These are phyloP conservation scores for Teunomyces atbi DNA, from an alignment of 805 yeast genomes.

Conservation along the genomic window DNA sequence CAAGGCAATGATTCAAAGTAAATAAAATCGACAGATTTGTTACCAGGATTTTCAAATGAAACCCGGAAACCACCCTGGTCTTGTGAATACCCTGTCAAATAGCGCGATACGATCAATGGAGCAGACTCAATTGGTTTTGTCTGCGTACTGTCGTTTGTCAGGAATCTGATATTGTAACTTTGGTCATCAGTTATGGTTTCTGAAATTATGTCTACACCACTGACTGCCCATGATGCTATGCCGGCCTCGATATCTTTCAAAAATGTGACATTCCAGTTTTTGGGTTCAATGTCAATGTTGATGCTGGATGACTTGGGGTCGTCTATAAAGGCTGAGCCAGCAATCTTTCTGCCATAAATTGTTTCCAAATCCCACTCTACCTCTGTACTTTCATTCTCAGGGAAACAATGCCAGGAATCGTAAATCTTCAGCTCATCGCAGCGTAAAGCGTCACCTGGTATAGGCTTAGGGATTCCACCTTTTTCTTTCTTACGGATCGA, in stretches of 20 bases:
- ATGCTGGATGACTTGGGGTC: slow-evolving; percentile 37
- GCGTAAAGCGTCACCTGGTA: slow-evolving; percentile 61
- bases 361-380: slow-evolving; percentile 55
- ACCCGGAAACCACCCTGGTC: slow-evolving; percentile 88
- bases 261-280: slow-evolving; percentile 47
- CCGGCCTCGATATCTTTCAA: slow-evolving; percentile 13
- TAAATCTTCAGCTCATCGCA: slow-evolving; percentile 56
- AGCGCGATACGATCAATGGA: slow-evolving; percentile 74
- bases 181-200: slow-evolving; percentile 17
- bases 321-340: slow-evolving; percentile 64
- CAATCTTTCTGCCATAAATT: slow-evolving; percentile 66
- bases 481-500: slow-evolving; percentile 56
- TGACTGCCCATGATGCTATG: slow-evolving; percentile 9
- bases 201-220: slow-evolving; percentile 3
- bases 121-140: slow-evolving; percentile 45
- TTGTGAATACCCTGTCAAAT: slow-evolving; percentile 88
- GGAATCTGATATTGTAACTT: slow-evolving; percentile 37
- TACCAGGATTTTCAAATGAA: slow-evolving; percentile 62
- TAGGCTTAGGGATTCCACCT: slow-evolving; percentile 80
- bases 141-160: slow-evolving; percentile 44
- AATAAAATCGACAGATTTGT: slow-evolving; percentile 46
- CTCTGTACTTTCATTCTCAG: slow-evolving; percentile 52
- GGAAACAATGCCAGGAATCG: slow-evolving; percentile 75
- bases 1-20: slow-evolving; percentile 88
- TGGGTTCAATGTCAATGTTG: slow-evolving; percentile 41